These are phyloP conservation scores for Apiotrichum domesticum DNA, from an alignment of 1,284 basidiomycete species.

Conservation along the genomic window DNA sequence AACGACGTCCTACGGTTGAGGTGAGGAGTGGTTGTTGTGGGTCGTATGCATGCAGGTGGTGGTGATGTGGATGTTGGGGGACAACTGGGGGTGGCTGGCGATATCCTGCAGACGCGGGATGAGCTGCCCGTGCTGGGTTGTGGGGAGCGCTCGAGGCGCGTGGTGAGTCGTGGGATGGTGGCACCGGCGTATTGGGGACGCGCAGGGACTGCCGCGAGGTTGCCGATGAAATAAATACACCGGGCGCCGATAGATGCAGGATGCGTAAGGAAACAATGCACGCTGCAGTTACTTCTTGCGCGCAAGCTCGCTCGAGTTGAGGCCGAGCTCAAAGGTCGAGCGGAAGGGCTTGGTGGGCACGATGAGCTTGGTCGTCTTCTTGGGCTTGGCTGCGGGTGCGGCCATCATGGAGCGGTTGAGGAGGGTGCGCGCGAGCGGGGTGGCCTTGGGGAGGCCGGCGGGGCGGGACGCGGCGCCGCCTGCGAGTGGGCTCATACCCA, in stretches of 20 bases:
- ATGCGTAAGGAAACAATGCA: no score
- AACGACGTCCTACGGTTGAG: no score
- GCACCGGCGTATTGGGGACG: no score
- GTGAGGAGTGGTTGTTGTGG: no score
- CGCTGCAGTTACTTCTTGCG: neutral
- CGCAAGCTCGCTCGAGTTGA: conserved; percentile 38
- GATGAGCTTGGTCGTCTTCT: conserved; percentile 34
- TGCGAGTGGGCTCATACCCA: conserved; percentile 14
- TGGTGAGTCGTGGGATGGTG: neutral
- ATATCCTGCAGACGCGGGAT: neutral
- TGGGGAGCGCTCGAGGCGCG: neutral
- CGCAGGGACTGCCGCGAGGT: no score
- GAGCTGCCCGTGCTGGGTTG: neutral
- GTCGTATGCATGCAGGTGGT: no score
- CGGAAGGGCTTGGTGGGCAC: conserved; percentile 41
- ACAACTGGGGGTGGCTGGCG: no score
- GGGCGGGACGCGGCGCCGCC: neutral
- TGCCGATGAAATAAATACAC: no score
- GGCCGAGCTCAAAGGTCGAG: conserved; percentile 40
- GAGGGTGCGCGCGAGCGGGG: conserved; percentile 37
- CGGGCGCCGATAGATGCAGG: no score
- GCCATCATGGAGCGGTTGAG: conserved; percentile 27
- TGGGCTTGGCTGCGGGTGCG: conserved; percentile 8
- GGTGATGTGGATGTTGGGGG: no score
- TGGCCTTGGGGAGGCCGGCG: conserved; percentile 29